A percentile compares a stretch with the other conserved stretches of the same genome.
Evolutionary conservation across 495 filamentous ascomycete species (phyloP).

Genomic region (Stereocaulon alpinum): DNA sequence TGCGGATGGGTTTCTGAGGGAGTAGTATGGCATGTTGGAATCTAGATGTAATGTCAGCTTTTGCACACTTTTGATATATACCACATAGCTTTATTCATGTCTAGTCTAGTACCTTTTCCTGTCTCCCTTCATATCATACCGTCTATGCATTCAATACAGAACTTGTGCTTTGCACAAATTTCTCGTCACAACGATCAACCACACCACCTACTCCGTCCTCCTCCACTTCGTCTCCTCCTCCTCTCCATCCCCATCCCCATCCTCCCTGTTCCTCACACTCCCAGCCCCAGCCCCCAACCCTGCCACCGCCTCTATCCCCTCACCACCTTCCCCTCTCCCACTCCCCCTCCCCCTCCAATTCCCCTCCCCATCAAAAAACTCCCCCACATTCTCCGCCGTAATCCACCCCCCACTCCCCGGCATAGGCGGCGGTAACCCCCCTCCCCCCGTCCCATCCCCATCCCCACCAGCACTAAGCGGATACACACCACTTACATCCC

Average conservation of each 20-base stretch:
- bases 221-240: conserved; percentile 44
- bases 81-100: neutral
- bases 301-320: conserved; percentile 21
- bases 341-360: conserved; percentile 44
- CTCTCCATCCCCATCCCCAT: conserved; percentile 26
- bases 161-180: too few species aligned
- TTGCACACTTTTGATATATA: conserved; percentile 6
- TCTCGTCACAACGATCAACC: neutral
- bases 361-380: conserved; percentile 61
- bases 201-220: conserved; percentile 38
- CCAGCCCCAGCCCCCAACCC: conserved; percentile 38
- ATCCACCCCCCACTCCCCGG: conserved; percentile 91
- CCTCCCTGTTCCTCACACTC: conserved; percentile 30
- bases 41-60: conserved; percentile 8
- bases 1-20: conserved; percentile 39
- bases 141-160: neutral
- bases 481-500: conserved; percentile 4
- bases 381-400: conserved; percentile 84
- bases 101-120: neutral
- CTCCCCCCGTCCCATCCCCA: conserved; percentile 28
- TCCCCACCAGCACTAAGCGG: conserved; percentile 24
- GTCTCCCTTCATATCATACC: conserved; percentile 6
- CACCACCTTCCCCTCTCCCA: conserved; percentile 40
- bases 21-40: conserved; percentile 12
- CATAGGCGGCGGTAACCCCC: conserved; percentile 61